Evolutionary conservation across 352 stramenopile genomes (phyloP).

Genomic region (Pythium sp.): DNA sequence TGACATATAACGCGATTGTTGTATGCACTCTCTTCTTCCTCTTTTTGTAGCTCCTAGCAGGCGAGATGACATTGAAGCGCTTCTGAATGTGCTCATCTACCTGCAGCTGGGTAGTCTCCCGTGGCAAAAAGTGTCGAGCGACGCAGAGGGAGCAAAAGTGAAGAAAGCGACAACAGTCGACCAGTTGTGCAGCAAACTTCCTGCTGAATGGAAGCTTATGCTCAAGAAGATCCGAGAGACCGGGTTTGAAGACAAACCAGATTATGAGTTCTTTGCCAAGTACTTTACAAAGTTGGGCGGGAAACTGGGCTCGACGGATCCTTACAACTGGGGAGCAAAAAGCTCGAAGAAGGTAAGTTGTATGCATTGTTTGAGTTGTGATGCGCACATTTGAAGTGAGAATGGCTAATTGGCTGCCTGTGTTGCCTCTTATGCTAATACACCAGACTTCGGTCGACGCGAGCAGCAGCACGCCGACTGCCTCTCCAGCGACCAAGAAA

Average conservation of each 20-base stretch:
- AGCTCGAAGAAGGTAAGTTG: constrained; percentile 8
- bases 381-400: not conserved
- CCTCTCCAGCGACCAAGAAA: constrained; percentile 3
- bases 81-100: constrained; percentile 90
- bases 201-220: constrained; percentile 55
- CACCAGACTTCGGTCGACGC: not conserved
- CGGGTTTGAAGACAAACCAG: constrained; percentile 70
- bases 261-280: constrained; percentile 68
- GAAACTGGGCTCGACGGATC: constrained; percentile 26
- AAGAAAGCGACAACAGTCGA: constrained; percentile 56
- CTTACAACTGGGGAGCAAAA: constrained; percentile 46
- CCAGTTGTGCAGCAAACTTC: constrained; percentile 53
- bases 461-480: not conserved
- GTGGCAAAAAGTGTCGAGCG: constrained; percentile 60
- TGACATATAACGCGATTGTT: not conserved
- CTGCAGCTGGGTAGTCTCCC: constrained; percentile 75
- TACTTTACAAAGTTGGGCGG: constrained; percentile 54
- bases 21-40: not conserved
- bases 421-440: not conserved
- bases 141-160: constrained; percentile 65
- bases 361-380: not conserved
- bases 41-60: constrained; percentile 62
- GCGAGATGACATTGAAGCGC: constrained; percentile 90
- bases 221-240: constrained; percentile 53
- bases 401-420: not conserved